A percentile compares a stretch with the other conserved stretches of the same genome.
phyloP scores from a whole-genome alignment of 805 yeast genomes.

The Clavispora santaluciae region DNA sequence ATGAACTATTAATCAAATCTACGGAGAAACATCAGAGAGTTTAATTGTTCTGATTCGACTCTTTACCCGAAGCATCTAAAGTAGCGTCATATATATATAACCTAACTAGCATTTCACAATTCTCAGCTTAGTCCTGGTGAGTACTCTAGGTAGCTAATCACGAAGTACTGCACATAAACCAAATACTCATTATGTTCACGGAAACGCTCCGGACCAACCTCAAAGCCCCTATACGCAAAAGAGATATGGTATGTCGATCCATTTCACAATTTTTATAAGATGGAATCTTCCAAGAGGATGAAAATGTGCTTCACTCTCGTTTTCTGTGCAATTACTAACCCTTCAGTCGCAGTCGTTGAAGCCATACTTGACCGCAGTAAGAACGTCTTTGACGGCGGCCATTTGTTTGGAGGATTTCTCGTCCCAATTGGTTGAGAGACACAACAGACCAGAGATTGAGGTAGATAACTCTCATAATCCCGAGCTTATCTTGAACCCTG shows the following conservation, averaged over 20 bases:
- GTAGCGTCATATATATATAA: no score
- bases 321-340: not conserved
- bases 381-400: conserved; percentile 90
- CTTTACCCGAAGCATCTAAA: no score
- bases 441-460: conserved; percentile 95
- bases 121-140: no score
- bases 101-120: no score
- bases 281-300: no score
- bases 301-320: no score
- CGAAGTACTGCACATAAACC: not conserved
- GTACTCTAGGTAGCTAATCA: no score
- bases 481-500: conserved; percentile 82
- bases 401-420: conserved; percentile 89
- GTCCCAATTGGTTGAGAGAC: conserved; percentile 94
- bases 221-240: not conserved
- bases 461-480: conserved; percentile 65
- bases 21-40: no score
- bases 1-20: conserved; percentile 12
- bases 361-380: conserved; percentile 91
- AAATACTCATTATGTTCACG: not conserved
- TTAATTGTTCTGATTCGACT: no score
- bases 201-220: not conserved
- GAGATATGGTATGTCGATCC: not conserved
- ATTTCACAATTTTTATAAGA: no score
- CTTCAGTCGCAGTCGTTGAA: conserved; percentile 92